Evolutionary conservation across 2,329 filamentous ascomycete genomes (phyloP).

Genomic region (Cadophora malorum): DNA sequence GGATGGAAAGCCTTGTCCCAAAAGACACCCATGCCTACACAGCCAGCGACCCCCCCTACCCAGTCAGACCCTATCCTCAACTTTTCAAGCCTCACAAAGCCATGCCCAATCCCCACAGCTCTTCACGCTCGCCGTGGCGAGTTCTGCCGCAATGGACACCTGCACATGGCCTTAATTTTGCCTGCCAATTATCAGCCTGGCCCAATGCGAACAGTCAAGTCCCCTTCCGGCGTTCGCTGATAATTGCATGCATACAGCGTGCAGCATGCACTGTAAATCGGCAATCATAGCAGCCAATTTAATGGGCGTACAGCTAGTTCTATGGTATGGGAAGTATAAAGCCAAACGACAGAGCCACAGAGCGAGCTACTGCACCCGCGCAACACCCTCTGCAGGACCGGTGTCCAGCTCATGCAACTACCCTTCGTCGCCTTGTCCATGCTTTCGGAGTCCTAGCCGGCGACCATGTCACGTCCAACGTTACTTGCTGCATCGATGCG

Average conservation of each 20-base stretch:
- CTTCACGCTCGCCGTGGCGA: neutral
- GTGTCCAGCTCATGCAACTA: constrained; percentile 8
- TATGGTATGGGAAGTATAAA: constrained; percentile 1
- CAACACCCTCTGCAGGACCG: neutral
- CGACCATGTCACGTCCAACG: constrained; percentile 21
- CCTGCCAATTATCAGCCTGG: neutral
- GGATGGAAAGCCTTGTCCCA: neutral
- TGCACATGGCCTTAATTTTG: constrained; percentile 12
- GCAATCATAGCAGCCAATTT: constrained; percentile 16
- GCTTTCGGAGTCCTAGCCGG: constrained; percentile 20
- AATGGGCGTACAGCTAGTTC: neutral
- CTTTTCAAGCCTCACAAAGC: constrained; percentile 2
- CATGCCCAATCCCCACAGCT: constrained; percentile 4
- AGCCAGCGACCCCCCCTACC: neutral
- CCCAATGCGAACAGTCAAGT: constrained; percentile 13
- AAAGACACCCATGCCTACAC: neutral
- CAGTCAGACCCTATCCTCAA: neutral
- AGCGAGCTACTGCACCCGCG: neutral
- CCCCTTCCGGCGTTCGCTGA: constrained; percentile 11
- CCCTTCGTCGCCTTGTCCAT: constrained; percentile 19
- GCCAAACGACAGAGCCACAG: constrained; percentile 6
- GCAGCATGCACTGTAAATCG: constrained; percentile 15
- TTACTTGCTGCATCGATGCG: constrained; percentile 8
- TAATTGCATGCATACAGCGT: neutral
- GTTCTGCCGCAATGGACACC: constrained; percentile 13